Evolutionary conservation across 108 stramenopile genomes (phyloP).

Genomic region (Nitzschia sp.): DNA sequence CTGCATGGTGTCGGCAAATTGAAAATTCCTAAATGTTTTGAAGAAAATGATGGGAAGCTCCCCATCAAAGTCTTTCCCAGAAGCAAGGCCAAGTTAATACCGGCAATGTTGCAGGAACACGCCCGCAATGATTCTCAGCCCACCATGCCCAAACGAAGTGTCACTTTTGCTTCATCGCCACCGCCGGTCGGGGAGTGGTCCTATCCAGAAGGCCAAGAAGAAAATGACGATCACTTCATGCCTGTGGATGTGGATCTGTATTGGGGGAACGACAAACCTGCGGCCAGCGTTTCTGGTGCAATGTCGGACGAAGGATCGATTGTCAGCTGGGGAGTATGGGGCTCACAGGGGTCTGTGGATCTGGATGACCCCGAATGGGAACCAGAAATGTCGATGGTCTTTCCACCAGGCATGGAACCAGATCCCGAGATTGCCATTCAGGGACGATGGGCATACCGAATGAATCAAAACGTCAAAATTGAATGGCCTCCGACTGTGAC

Average conservation of each 20-base stretch:
- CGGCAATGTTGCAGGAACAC: background rate
- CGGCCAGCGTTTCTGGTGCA: background rate
- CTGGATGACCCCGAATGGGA: conserved; percentile 12
- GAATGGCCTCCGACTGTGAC: conserved; percentile 14
- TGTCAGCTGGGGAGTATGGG: conserved; percentile 5
- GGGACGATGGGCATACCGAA: conserved; percentile 7
- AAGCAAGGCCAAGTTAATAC: background rate
- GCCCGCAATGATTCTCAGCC: background rate
- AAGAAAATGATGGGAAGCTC: conserved; percentile 3
- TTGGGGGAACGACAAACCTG: conserved; percentile 3
- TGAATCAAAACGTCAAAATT: conserved; percentile 5
- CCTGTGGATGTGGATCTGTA: conserved; percentile 14
- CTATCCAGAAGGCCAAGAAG: conserved; percentile 7
- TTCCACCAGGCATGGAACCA: conserved; percentile 16
- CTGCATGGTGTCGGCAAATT: conserved; percentile 14
- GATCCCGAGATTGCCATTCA: conserved; percentile 7
- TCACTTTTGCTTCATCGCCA: background rate
- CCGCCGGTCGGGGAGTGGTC: conserved; percentile 5
- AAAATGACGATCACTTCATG: conserved; percentile 7
- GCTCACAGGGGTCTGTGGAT: conserved; percentile 8
- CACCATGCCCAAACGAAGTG: background rate
- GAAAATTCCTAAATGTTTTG: conserved; percentile 12
- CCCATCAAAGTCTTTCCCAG: conserved; percentile 18
- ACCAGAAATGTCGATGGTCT: conserved; percentile 12
- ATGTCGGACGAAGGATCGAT: conserved; percentile 4